phyloP scores from a whole-genome alignment of 345 rosid genomes.

The thale cress (Arabidopsis thaliana) region DNA sequence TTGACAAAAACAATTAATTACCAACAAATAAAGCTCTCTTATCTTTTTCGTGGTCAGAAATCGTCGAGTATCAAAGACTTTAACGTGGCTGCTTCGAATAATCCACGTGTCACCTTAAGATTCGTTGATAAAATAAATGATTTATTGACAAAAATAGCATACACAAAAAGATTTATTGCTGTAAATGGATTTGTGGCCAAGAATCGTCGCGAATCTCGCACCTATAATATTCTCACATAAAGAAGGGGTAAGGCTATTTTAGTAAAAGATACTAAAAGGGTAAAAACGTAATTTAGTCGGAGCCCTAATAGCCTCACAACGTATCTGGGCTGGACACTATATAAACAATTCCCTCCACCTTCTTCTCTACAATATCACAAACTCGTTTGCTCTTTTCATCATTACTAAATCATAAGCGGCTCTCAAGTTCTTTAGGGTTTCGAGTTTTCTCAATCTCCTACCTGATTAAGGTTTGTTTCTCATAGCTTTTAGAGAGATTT shows the following conservation, averaged over 20 bases:
- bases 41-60: slow-evolving; percentile 38
- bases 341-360: slow-evolving; percentile 14
- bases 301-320: slow-evolving; percentile 43
- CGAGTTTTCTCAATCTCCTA: slow-evolving; percentile 13
- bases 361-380: slow-evolving; percentile 11
- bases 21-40: neutral
- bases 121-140: neutral
- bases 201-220: slow-evolving; percentile 38
- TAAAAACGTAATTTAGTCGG: neutral
- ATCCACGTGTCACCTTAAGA: neutral
- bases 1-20: neutral
- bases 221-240: slow-evolving; percentile 11
- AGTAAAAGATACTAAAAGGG: slow-evolving; percentile 3
- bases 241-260: slow-evolving; percentile 1
- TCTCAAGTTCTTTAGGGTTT: neutral
- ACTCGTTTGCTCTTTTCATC: slow-evolving; percentile 23
- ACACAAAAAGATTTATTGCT: slow-evolving; percentile 16
- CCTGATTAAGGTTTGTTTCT: slow-evolving; percentile 32
- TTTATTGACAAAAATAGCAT: slow-evolving; percentile 6
- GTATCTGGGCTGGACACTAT: slow-evolving; percentile 31
- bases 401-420: slow-evolving; percentile 9
- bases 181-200: slow-evolving; percentile 25
- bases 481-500: slow-evolving; percentile 4
- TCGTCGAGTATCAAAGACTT: neutral
- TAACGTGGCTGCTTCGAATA: slow-evolving; percentile 1